These are phyloP conservation scores for Blastobotrys buckinghamii DNA, from an alignment of 1,139 yeast genomes.

Conservation along the genomic window DNA sequence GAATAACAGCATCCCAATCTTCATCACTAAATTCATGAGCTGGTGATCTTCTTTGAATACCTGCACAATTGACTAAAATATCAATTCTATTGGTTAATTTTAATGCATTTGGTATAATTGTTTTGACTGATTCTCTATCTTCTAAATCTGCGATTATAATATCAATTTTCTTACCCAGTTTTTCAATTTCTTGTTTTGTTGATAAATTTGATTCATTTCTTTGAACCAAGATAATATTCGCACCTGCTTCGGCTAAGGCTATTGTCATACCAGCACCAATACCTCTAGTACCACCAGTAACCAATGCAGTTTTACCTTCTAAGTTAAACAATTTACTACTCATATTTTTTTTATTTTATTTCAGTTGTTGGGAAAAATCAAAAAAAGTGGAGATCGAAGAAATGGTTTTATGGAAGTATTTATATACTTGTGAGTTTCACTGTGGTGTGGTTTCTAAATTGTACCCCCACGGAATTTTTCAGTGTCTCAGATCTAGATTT, in stretches of 20 bases:
- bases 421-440: no score
- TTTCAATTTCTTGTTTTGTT: constrained; percentile 22
- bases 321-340: constrained; percentile 9
- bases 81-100: constrained; percentile 38
- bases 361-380: no score
- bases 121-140: constrained; percentile 28
- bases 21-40: constrained; percentile 38
- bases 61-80: constrained; percentile 52
- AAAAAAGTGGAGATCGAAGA: no score
- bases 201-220: constrained; percentile 17
- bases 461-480: no score
- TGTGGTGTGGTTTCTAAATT: no score
- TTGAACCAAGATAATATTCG: constrained; percentile 36
- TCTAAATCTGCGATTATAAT: constrained; percentile 29
- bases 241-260: constrained; percentile 41
- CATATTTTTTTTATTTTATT: constrained; percentile 2
- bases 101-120: constrained; percentile 32
- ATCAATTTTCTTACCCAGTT: constrained; percentile 27
- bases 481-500: no score
- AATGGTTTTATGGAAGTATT: no score
- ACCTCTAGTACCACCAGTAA: constrained; percentile 42
- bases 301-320: constrained; percentile 35
- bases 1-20: constrained; percentile 42
- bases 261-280: constrained; percentile 40
- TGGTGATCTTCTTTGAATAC: constrained; percentile 39